A percentile compares a stretch with the other conserved stretches of the same genome.
phyloP scores from a whole-genome alignment of 139 green algal genomes.

The Pseudopediastrum boryanum region DNA sequence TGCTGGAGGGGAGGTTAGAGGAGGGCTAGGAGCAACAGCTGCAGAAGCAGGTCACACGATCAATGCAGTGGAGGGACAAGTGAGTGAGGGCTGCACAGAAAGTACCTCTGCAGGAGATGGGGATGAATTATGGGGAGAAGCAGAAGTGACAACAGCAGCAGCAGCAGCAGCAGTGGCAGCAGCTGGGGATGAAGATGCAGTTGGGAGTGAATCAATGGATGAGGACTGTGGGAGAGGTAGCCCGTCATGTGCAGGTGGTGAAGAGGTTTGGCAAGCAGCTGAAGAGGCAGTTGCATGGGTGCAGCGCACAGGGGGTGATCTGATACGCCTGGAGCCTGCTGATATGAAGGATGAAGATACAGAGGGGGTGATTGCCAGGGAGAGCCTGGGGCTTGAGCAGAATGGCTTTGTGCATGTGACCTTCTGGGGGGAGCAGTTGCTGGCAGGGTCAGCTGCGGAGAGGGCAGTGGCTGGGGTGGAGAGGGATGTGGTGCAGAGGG shows the following conservation, averaged over 20 bases:
- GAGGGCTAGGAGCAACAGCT: not conserved
- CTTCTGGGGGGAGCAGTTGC: not conserved
- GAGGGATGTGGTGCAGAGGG: not conserved
- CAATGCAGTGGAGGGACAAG: not conserved
- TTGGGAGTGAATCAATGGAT: not conserved
- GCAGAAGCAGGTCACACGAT: no score
- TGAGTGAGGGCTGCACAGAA: not conserved
- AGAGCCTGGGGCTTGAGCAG: slow-evolving; percentile 2
- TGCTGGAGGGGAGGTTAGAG: not conserved
- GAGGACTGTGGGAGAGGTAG: not conserved
- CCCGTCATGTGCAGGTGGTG: no score
- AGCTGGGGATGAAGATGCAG: not conserved
- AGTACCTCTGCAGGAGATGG: not conserved
- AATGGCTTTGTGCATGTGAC: not conserved
- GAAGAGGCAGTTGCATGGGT: slow-evolving; percentile 31
- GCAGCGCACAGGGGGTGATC: slow-evolving; percentile 35
- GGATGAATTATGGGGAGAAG: not conserved
- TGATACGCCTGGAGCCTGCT: slow-evolving; percentile 25
- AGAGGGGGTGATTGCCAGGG: slow-evolving; percentile 13
- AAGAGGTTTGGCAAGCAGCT: no score
- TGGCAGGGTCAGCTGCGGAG: slow-evolving; percentile 17
- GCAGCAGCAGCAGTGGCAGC: not conserved
- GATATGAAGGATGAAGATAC: slow-evolving; percentile 36
- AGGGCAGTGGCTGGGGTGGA: not conserved
- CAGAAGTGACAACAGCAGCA: slow-evolving; percentile 19